Conservation (phyloP, 768 basidiomycete species). For the Strobilomyces dryophilus region DNA sequence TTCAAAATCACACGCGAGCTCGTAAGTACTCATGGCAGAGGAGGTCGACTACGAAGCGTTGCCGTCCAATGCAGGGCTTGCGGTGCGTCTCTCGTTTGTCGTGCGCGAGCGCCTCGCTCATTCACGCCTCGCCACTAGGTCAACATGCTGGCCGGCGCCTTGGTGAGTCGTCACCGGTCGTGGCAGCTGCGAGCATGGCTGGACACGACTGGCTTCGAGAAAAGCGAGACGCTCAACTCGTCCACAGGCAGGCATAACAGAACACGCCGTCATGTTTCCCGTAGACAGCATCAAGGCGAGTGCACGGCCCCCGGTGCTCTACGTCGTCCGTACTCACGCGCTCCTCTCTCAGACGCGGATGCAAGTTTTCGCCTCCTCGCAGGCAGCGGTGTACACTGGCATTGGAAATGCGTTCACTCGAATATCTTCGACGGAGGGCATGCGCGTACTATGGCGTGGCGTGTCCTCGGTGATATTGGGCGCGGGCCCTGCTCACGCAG, state of each 20-base stretch:
- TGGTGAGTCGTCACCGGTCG: conserved; percentile 53
- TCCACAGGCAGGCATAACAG: conserved; percentile 91
- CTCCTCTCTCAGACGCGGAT: conserved; percentile 76
- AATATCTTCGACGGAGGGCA: conserved; percentile 92
- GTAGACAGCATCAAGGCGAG: conserved; percentile 96
- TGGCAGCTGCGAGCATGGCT: not conserved
- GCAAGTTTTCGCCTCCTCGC: conserved; percentile 92
- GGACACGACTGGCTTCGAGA: not conserved
- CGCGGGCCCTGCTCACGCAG: conserved; percentile 96
- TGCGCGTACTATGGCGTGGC: conserved; percentile 90
- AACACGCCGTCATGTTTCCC: conserved; percentile 99
- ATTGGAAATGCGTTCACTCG: conserved; percentile 88
- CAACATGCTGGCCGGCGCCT: conserved; percentile 95
- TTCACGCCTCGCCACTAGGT: conserved; percentile 45
- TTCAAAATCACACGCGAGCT: conserved; percentile 6
- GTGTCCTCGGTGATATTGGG: conserved; percentile 95
- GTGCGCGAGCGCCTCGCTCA: conserved; percentile 15
- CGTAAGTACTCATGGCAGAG: conserved; percentile 30
- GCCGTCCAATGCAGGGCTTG: conserved; percentile 75
- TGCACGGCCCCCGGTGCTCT: conserved; percentile 6
- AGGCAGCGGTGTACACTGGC: conserved; percentile 81
- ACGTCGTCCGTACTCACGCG: not conserved
- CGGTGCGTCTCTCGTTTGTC: conserved; percentile 36
- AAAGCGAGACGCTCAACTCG: conserved; percentile 12
- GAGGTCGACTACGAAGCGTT: conserved; percentile 64